Percentiles rank a stretch among this genome's conserved stretches.
Conservation (phyloP, 2,329 filamentous ascomycete species). For the Colletotrichum euphorbiae region DNA sequence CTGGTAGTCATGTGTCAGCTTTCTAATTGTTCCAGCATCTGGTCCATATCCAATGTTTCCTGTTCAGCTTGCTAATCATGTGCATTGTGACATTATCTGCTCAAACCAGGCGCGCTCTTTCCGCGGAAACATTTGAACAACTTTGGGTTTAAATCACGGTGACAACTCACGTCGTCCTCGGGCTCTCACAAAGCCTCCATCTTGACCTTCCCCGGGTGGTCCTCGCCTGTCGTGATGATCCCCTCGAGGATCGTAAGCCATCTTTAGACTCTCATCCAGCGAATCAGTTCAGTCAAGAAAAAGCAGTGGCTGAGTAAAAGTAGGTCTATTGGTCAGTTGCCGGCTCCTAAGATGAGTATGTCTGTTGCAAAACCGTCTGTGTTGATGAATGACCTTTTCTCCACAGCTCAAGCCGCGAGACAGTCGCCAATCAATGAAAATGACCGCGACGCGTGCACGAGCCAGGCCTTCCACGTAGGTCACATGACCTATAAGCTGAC, state of each 20-base stretch:
- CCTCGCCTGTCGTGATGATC: constrained; percentile 56
- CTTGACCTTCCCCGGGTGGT: constrained; percentile 53
- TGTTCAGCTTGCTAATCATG: not conserved
- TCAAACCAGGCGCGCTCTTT: no score
- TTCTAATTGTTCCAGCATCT: not conserved
- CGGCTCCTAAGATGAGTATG: not conserved
- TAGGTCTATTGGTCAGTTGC: constrained; percentile 1
- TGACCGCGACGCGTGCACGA: constrained; percentile 36
- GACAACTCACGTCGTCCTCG: constrained; percentile 62
- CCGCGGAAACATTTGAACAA: not conserved
- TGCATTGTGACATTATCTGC: not conserved
- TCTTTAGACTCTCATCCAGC: constrained; percentile 45
- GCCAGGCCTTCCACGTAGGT: constrained; percentile 13
- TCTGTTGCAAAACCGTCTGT: constrained; percentile 8
- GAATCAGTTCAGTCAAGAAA: not conserved
- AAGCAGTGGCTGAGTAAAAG: not conserved
- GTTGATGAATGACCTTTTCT: constrained; percentile 12
- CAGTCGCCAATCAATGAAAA: constrained; percentile 34
- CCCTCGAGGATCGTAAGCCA: constrained; percentile 67
- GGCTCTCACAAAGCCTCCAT: constrained; percentile 61
- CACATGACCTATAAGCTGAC: constrained; percentile 20
- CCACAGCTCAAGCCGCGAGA: constrained; percentile 13
- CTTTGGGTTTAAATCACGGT: not conserved
- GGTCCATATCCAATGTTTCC: not conserved
- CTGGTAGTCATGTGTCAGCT: constrained; percentile 56